Conservation (phyloP, 2,329 filamentous ascomycete genomes). For the Calonectria hongkongensis region DNA sequence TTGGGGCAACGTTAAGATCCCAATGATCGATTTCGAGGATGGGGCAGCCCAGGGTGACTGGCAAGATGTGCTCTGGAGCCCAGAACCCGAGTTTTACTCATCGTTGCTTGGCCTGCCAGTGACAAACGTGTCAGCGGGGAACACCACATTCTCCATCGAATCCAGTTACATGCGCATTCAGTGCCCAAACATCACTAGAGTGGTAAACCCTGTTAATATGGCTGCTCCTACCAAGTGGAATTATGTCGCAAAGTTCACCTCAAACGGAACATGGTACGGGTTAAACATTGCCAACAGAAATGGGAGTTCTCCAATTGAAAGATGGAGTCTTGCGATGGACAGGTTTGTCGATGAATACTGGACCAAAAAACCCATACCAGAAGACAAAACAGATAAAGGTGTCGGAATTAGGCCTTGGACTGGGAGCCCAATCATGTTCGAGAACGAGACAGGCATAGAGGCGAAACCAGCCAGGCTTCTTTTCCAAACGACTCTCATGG, state of each 20-base stretch:
- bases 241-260: background rate
- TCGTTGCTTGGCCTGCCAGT: slow-evolving; percentile 36
- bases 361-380: background rate
- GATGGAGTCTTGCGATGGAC: background rate
- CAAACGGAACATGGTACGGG: background rate
- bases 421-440: background rate
- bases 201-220: background rate
- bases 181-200: background rate
- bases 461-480: background rate
- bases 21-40: background rate
- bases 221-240: background rate
- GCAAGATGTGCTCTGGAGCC: background rate
- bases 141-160: slow-evolving; percentile 37
- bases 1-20: slow-evolving; percentile 44
- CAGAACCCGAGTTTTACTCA: slow-evolving; percentile 23
- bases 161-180: slow-evolving; percentile 39
- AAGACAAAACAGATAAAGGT: background rate
- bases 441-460: slow-evolving; percentile 2
- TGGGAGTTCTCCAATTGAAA: no score
- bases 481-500: background rate
- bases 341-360: background rate
- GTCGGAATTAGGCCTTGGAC: background rate
- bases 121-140: slow-evolving; percentile 21
- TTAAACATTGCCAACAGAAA: no score
- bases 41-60: background rate